These are phyloP conservation scores for Daldinia loculata DNA, from an alignment of 495 filamentous ascomycete genomes.

Conservation along the genomic window DNA sequence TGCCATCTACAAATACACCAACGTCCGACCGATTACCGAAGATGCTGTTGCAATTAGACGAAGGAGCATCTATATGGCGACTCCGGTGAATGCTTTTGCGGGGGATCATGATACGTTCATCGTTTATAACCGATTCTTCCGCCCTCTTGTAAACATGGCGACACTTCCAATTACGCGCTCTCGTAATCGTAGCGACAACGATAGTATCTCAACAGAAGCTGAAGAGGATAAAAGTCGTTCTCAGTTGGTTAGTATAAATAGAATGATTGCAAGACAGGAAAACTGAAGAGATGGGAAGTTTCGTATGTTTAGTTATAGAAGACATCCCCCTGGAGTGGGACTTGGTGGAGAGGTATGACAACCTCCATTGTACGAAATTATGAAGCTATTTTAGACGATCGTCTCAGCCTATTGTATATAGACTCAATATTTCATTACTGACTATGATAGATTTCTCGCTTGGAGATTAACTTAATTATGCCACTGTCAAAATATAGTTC, in stretches of 20 bases:
- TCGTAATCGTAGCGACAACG: constrained; percentile 19
- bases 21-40: constrained; percentile 59
- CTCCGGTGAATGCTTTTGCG: constrained; percentile 60
- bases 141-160: constrained; percentile 46
- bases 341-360: too few relatives aligned
- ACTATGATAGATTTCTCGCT: too few relatives aligned
- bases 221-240: constrained; percentile 22
- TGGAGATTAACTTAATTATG: too few relatives aligned
- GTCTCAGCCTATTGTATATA: background rate
- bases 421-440: background rate
- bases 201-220: constrained; percentile 6
- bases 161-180: constrained; percentile 38
- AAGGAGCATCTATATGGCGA: constrained; percentile 58
- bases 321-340: background rate
- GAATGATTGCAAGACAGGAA: background rate
- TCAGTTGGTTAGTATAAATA: constrained; percentile 5
- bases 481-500: too few relatives aligned
- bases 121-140: constrained; percentile 65
- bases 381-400: background rate
- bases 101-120: constrained; percentile 54
- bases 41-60: constrained; percentile 61
- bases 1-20: constrained; percentile 54
- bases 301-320: background rate
- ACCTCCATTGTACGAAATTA: background rate
- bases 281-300: background rate